Evolutionary conservation across 495 filamentous ascomycete species (phyloP).

Genomic region (Annulohypoxylon moriforme): DNA sequence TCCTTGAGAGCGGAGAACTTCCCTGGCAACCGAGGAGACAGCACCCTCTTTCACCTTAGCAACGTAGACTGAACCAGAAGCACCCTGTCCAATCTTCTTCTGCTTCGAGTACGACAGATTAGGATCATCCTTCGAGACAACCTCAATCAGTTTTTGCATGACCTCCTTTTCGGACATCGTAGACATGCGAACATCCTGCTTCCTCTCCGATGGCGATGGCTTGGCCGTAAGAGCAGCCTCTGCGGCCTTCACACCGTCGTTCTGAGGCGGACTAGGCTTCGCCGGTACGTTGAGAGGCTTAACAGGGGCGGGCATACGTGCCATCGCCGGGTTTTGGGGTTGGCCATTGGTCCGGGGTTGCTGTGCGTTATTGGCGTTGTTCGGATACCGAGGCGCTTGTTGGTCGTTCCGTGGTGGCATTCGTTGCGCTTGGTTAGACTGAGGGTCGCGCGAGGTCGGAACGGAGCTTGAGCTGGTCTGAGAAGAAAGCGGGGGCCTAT

Average conservation of each 20-base stretch:
- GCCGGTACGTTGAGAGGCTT: conserved; percentile 92
- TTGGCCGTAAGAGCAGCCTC: conserved; percentile 84
- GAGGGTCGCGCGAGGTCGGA: conserved; percentile 37
- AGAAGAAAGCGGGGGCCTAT: conserved; percentile 54
- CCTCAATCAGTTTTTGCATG: conserved; percentile 91
- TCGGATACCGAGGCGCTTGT: conserved; percentile 52
- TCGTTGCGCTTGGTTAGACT: conserved; percentile 43
- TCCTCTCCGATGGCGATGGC: conserved; percentile 69
- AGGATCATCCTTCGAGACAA: conserved; percentile 92
- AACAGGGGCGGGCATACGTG: conserved; percentile 75
- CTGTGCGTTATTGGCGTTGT: conserved; percentile 48
- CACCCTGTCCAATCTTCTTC: conserved; percentile 98
- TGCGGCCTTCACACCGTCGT: conserved; percentile 79
- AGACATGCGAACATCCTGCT: conserved; percentile 95
- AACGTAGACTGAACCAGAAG: conserved; percentile 97
- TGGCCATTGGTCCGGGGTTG: conserved; percentile 51
- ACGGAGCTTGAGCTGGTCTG: conserved; percentile 54
- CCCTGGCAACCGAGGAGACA: conserved; percentile 70
- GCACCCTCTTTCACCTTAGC: conserved; percentile 87
- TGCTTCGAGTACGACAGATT: conserved; percentile 95
- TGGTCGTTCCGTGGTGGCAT: conserved; percentile 42
- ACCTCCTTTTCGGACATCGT: conserved; percentile 96
- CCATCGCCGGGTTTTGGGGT: conserved; percentile 59
- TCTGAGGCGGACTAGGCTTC: conserved; percentile 71
- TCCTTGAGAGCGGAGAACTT: conserved; percentile 75